Conservation (phyloP, 1,284 basidiomycete species). For the Tilletia caries region DNA sequence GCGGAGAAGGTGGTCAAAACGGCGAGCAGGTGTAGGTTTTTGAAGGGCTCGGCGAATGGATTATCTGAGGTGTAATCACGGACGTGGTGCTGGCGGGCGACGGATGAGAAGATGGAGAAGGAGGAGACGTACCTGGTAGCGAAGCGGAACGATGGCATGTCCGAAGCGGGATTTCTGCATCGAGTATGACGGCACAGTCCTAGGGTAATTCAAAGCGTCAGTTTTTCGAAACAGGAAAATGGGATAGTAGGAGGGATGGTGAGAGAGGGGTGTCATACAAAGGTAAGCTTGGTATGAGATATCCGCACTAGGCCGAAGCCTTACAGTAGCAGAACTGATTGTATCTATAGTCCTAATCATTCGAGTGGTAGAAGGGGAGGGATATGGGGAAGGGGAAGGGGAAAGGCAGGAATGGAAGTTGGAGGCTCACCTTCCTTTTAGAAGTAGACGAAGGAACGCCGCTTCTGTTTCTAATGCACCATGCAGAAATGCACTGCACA, state of each 20-base stretch:
- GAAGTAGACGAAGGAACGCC: no score
- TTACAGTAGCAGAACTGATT: conserved; percentile 14
- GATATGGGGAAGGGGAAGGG: not conserved
- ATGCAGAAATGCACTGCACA: no score
- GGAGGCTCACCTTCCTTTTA: not conserved
- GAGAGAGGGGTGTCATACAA: not conserved
- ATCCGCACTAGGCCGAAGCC: conserved; percentile 11
- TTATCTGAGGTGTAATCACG: not conserved
- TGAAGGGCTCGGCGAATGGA: conserved; percentile 14
- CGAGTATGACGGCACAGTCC: no score
- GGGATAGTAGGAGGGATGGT: not conserved
- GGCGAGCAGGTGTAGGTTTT: not conserved
- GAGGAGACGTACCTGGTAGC: not conserved
- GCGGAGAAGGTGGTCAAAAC: not conserved
- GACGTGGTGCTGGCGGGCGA: not conserved
- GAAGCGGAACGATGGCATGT: no score
- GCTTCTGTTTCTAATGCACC: no score
- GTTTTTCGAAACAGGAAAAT: not conserved
- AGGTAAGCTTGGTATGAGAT: conserved; percentile 15
- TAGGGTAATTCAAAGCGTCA: not conserved
- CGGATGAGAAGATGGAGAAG: no score
- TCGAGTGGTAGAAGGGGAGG: conserved; percentile 2
- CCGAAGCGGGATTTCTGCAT: no score
- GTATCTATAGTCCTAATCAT: conserved; percentile 12
- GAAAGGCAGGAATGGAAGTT: not conserved